Base-by-base conservation (phyloP, 192 early-diverging fungal species). In the Piromyces finnis region DNA sequence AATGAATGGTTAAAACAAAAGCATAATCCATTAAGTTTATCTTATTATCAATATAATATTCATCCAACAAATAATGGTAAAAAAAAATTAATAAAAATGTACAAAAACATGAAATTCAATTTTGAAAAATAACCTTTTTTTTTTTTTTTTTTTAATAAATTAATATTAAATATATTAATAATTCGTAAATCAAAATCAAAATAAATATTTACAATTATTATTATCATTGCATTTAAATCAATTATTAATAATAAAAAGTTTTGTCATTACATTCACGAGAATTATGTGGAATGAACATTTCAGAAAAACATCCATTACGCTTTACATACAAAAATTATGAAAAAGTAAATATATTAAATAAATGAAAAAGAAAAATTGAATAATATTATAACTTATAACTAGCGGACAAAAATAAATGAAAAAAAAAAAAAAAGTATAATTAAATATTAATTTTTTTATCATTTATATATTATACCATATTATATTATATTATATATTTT, bases 341-440 rank as follows among this genome's bases (percentile, higher is more conserved):
- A 68, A 68, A 68, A 68, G 82, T 22, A 78, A 83, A 80, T 84
- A 83, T 29, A 41, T 84, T 17, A n/a, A n/a, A n/a, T n/a, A n/a
- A n/a, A n/a, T n/a, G n/a, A n/a, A n/a, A n/a, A n/a, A n/a, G n/a
- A n/a, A n/a, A n/a, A n/a, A n/a, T n/a, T n/a, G n/a, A n/a, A n/a
- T n/a, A n/a, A n/a, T n/a, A n/a, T n/a, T n/a, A n/a, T n/a, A n/a
- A n/a, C n/a, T n/a, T n/a, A n/a, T n/a, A n/a, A n/a, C n/a, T n/a
- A n/a, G n/a, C n/a, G n/a, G n/a, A n/a, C n/a, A n/a, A n/a, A n/a
- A n/a, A n/a, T n/a, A n/a, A n/a, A n/a, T n/a, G n/a, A n/a, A n/a
- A n/a, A n/a, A 17, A 51, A 22, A 51, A 22, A 22, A 51, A 51
- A 22, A 51, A 51, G 22, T 17, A 51, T 4, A 51, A 51, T 17